Base-by-base conservation (phyloP, 2,329 filamentous ascomycete genomes). In the Xylariaceae sp. region DNA sequence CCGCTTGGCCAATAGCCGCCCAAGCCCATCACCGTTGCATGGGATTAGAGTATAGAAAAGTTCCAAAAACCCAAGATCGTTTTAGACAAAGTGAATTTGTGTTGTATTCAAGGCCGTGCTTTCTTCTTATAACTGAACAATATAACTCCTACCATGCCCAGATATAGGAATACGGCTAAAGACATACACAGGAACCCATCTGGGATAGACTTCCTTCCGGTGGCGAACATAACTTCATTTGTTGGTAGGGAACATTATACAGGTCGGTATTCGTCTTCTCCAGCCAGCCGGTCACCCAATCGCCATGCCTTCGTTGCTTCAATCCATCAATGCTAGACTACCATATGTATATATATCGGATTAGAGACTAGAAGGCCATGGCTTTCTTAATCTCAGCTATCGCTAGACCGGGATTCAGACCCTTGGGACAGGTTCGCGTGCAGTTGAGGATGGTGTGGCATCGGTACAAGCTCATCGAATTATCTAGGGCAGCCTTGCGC, bases 391-490 rank as follows among this genome's bases (percentile, higher is more conserved):
- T 96, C 82, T 97, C 89, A 47, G 92, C 92, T 78, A 99, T 96
- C 15, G 94, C 94, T 72, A 91, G 82, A 62, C 91, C 94, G 16
- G 94, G 94, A 81, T 99, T 99, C 67, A 99, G 77, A 39, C 94
- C 94, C 90, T 99, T 99, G 72, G 94, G 94, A 77, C 94, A 99
- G 50, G 93, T 96, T 75, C 91, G 83, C 64, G 92, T 93, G 86
- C 93, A 99, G 84, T 99, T 99, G 67, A 99, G 85, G 72, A 99
- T 99, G 61, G 94, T 99, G 82, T 99, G 94, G 83, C 94, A 99
- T 70, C 94, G 85, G 84, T 99, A 99, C 75, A 99, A 75, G 77
- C 89, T 95, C 94, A 99, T 99, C 72, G 89, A 94, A 84, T 99
- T 99, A 78, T 99, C 93, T 66, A 99, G 83, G 55, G 89, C 89